Base-by-base conservation (phyloP, 495 filamentous ascomycete genomes). In the Trichoderma erinaceum region DNA sequence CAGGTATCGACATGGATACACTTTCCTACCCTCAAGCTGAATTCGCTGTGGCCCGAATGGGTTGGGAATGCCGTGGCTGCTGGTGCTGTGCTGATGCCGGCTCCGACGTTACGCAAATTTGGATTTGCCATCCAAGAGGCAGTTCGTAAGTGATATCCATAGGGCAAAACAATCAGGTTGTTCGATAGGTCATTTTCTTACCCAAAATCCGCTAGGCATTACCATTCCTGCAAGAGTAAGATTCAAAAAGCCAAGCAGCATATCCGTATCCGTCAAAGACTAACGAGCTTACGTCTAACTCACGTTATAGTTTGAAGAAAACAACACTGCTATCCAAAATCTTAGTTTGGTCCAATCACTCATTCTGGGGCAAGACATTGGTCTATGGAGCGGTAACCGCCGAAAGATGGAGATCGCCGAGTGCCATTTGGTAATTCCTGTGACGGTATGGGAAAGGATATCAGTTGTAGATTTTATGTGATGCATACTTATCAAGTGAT, bases 371-470 rank as follows among this genome's bases (percentile, higher is more conserved):
- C 78, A 88, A 5, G 84, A 88, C 64, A 78, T 89, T 46, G 85
- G 85, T 0, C 76, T 90, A 11, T 90, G 88, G 88, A 88, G 86
- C 65, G 88, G 87, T 2, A 87, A 86, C 68, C 81, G 85, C 61
- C 75, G 88, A n/a, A 86, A 87, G 70, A 89, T 88, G 70, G 88
- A 90, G 72, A 85, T 90, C 46, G 84, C 87, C 3, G 87, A 89
- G 68, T 87, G 86, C 69, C 85, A 84, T 70, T 74, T 79, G 35
- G 79, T 83, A 46, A 78, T 82, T 18, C 69, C 86, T 1, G 69
- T 84, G 2, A 86, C 84, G 6, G 81, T 85, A 71, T 29, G 50
- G 0, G 18, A 23, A 0, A 23, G n/a, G 25, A 41, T 18, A 41
- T 7, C 7, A 18, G 15, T 16, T 11, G 25, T 7, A 7, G 6